Conservation (phyloP, 2,329 filamentous ascomycete species). For the Colletotrichum nymphaeae region DNA sequence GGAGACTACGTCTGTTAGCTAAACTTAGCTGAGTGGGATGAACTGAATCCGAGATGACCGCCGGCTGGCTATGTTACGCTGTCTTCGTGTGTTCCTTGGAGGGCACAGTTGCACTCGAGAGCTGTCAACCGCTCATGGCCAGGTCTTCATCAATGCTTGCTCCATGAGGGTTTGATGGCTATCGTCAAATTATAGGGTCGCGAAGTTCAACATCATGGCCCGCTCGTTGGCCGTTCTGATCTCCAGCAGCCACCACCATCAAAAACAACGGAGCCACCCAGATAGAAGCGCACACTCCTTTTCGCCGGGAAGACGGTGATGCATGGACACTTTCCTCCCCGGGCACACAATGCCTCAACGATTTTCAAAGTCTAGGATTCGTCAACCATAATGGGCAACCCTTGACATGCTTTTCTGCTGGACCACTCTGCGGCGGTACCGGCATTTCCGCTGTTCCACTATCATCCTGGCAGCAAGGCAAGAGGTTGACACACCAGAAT, state of each 20-base stretch:
- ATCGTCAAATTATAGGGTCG: neutral
- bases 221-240: slow-evolving; percentile 1
- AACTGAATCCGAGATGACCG: slow-evolving; percentile 34
- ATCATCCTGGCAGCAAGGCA: slow-evolving; percentile 19
- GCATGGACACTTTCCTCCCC: slow-evolving; percentile 16
- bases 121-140: neutral
- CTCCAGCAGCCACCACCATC: neutral
- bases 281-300: neutral
- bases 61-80: slow-evolving; percentile 9
- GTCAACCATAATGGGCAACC: slow-evolving; percentile 4
- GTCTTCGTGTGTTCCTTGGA: neutral
- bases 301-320: neutral
- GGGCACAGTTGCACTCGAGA: neutral
- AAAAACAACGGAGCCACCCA: neutral
- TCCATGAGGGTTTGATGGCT: neutral
- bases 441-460: slow-evolving; percentile 34
- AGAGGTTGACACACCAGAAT: slow-evolving; percentile 5
- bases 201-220: neutral
- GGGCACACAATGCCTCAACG: slow-evolving; percentile 17
- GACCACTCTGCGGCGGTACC: slow-evolving; percentile 19
- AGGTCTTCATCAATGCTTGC: slow-evolving; percentile 6
- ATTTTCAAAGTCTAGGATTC: neutral
- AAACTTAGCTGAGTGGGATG: slow-evolving; percentile 35
- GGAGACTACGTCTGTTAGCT: slow-evolving; percentile 31
- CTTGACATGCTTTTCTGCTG: neutral